These are phyloP conservation scores for Eleusine indica DNA, from an alignment of 176 grass and related monocot species.

Conservation along the genomic window DNA sequence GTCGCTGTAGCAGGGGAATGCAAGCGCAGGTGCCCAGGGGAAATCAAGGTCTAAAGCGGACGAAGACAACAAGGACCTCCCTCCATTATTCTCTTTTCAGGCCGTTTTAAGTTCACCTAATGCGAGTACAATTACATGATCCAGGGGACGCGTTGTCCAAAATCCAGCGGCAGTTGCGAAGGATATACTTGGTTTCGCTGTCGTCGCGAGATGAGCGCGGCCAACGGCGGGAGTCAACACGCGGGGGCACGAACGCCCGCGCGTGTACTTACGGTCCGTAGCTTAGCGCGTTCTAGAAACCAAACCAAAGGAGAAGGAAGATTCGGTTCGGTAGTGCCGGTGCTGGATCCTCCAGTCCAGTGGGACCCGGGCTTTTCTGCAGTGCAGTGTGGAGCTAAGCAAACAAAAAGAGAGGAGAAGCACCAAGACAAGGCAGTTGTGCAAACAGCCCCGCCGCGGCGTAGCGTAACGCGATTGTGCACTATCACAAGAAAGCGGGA, in stretches of 20 bases:
- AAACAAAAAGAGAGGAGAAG: neutral
- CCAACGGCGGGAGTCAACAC: neutral
- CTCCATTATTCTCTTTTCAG: too few species aligned
- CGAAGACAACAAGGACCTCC: too few species aligned
- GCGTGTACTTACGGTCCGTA: too few species aligned
- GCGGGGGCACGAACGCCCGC: too few species aligned
- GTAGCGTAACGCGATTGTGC: neutral
- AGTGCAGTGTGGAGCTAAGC: neutral
- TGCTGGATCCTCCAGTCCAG: neutral
- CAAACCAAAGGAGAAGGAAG: neutral
- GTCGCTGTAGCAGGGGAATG: neutral
- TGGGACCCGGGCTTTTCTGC: too few species aligned
- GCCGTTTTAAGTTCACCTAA: too few species aligned
- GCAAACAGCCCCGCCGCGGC: neutral
- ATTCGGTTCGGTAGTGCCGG: neutral
- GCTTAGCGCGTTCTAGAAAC: neutral
- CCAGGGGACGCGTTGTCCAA: too few species aligned
- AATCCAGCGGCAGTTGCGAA: too few species aligned
- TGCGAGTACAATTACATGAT: too few species aligned
- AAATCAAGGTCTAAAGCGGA: too few species aligned
- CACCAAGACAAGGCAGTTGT: neutral
- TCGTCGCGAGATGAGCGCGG: too few species aligned
- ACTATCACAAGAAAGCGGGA: neutral
- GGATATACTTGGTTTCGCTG: too few species aligned
- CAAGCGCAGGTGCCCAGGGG: neutral